Base-by-base conservation (phyloP, 2,329 filamentous ascomycete species). In the Ascochyta viciae-villosae region DNA sequence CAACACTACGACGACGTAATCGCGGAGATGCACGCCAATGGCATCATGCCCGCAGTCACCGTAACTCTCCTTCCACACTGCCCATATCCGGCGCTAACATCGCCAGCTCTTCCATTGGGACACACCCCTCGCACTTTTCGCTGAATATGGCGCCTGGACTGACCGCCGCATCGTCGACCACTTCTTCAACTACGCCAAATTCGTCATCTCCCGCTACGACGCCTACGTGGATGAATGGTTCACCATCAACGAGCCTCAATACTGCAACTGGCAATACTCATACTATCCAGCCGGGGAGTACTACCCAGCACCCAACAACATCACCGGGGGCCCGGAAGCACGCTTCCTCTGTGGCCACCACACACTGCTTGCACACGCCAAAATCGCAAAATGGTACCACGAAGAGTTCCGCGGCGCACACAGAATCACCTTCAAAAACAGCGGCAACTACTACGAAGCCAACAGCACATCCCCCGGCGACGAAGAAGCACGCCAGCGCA, bases 211-310 rank as follows among this genome's bases (percentile, higher is more conserved):
- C 6, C 67, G 76, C 4, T 78, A 78, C 45, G 76, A 78, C 50
- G 63, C 68, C 9, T 74, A 74, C 47, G 76, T 78, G 4, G 74
- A 74, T 24, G 70, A 74, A 16, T 78, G 75, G 75, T 77, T 75
- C 54, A 76, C 76, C 0, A 74, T 78, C 61, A 78, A 77, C 54
- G 74, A 76, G 62, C 74, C 77, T 2, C 77, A 80, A 61, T 78
- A 80, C 66, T 81, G 79, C 55, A 79, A 81, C 53, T 81, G 79
- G 79, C 79, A 82, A 62, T 82, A 79, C 61, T 67, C 72, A 1
- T 64, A 62, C 50, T 81, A 81, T 38, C 79, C 77, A 3, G 74
- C 76, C 13, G 78, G 80, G 6, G 64, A 75, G 13, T 77, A 78
- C 56, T 81, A 80, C 35, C 79, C 80, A 15, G 76, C 77, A 1